Evolutionary conservation across 1,284 basidiomycete species (phyloP), one percentile per base, ranked within the genome.

Genomic region (Papiliotrema laurentii): DNA sequence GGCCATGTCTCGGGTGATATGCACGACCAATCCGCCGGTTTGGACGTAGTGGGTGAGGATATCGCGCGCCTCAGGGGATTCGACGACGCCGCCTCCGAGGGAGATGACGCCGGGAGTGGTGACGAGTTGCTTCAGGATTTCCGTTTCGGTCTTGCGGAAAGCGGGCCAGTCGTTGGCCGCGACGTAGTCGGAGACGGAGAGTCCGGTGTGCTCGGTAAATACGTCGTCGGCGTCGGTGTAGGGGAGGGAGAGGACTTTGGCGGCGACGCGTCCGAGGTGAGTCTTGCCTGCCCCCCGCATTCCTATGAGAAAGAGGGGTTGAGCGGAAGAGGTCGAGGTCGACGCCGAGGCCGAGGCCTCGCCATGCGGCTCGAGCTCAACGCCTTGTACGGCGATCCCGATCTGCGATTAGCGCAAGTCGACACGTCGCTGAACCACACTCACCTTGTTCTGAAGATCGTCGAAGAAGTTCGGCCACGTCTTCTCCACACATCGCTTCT

Each of bases 391-490:
- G 47, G 82, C 78, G 50, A 97, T 80, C n/a, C 92, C 92, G 50
- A 97, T 89, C 89, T 93, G 62, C 47, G 35, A 40, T 44, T 54
- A 31, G 28, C 34, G 28, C 3, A 10, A 37, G 19, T 38, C 26
- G n/a, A 36, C 10, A 39, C 2, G 14, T 11, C 19, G 19, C 19
- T 31, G 24, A 4, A 16, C 5, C 26, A 6, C 24, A 55, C 77
- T 14, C 42, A 87, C 88, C 81, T 92, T 93, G 76, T 89, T 90
- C 68, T 89, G 83, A 21, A 98, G 79, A 72, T 97, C 96, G 67
- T 98, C 96, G 92, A 94, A 98, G 89, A 93, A 99, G 69, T 93
- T 92, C 2, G 96, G 94, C 94, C 94, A 98, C 0, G 96, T 98
- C 81, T 99, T 99, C 75, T 97, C 94, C 21, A 98, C 94, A 65